phyloP scores from a whole-genome alignment of 169 alveolate genomes.

The Plasmodium blacklocki region DNA sequence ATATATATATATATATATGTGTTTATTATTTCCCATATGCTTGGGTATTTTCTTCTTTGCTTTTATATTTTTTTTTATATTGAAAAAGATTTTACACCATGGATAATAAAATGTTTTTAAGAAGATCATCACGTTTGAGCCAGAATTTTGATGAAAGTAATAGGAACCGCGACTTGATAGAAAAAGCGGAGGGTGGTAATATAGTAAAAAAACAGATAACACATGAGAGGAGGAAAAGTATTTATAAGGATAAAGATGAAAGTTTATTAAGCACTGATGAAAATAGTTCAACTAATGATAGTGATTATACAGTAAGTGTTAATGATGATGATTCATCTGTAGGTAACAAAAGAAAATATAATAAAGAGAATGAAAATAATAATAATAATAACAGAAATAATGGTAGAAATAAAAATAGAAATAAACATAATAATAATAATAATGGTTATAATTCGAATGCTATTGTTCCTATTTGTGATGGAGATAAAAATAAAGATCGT shows the following conservation, averaged over 20 bases:
- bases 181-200: constrained; percentile 17
- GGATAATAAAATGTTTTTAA: constrained; percentile 45
- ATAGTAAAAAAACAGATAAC: background rate
- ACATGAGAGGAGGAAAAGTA: constrained; percentile 17
- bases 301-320: constrained; percentile 20
- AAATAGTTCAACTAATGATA: constrained; percentile 33
- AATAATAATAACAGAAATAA: constrained; percentile 9
- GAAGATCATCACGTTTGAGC: constrained; percentile 53
- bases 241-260: background rate
- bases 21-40: background rate
- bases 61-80: background rate
- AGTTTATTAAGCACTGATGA: constrained; percentile 30
- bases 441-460: background rate
- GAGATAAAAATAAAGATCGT: background rate
- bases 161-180: constrained; percentile 13
- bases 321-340: constrained; percentile 9
- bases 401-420: constrained; percentile 1
- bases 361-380: background rate
- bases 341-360: constrained; percentile 1
- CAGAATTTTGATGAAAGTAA: constrained; percentile 22
- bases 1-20: background rate
- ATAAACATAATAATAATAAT: background rate
- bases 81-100: constrained; percentile 5
- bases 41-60: background rate
- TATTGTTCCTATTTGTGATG: background rate